phyloP scores from a whole-genome alignment of 805 yeast species.

The Alloascoidea hylecoeti region DNA sequence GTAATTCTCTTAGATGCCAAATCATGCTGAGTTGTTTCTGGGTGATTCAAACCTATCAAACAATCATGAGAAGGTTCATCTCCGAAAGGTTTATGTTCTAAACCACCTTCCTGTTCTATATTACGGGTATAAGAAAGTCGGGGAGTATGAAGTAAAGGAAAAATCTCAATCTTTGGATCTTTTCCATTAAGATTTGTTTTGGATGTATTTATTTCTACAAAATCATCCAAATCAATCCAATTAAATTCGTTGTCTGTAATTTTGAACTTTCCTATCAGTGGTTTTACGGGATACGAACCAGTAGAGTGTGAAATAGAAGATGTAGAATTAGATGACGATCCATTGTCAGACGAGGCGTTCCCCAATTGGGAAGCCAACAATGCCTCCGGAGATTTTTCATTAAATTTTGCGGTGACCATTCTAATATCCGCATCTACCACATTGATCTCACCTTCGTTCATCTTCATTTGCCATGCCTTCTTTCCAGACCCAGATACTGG shows the following conservation, averaged over 20 bases:
- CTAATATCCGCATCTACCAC: constrained; percentile 57
- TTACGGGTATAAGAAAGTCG: neutral
- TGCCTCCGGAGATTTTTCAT: constrained; percentile 35
- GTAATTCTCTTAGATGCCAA: constrained; percentile 13
- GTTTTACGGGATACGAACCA: constrained; percentile 8
- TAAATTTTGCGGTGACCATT: constrained; percentile 47
- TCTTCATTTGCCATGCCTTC: constrained; percentile 32
- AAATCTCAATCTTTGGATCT: constrained; percentile 13
- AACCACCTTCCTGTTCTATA: constrained; percentile 6
- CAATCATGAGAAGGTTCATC: constrained; percentile 50
- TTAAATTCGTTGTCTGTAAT: constrained; percentile 18
- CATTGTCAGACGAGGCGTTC: constrained; percentile 10
- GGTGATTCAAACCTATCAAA: constrained; percentile 18
- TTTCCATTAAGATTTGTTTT: constrained; percentile 9
- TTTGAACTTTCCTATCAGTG: constrained; percentile 12
- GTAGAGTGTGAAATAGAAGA: constrained; percentile 9
- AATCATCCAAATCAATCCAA: constrained; percentile 75
- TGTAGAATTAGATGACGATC: constrained; percentile 5
- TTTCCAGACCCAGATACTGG: constrained; percentile 5
- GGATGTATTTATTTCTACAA: constrained; percentile 49
- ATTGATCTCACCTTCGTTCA: constrained; percentile 59
- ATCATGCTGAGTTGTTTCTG: constrained; percentile 13
- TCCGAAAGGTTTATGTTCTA: constrained; percentile 30
- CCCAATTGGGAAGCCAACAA: constrained; percentile 15
- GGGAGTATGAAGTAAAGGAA: constrained; percentile 1